Conservation (phyloP, 306 rosid genomes). For the Oxytropis ochrocephala region DNA sequence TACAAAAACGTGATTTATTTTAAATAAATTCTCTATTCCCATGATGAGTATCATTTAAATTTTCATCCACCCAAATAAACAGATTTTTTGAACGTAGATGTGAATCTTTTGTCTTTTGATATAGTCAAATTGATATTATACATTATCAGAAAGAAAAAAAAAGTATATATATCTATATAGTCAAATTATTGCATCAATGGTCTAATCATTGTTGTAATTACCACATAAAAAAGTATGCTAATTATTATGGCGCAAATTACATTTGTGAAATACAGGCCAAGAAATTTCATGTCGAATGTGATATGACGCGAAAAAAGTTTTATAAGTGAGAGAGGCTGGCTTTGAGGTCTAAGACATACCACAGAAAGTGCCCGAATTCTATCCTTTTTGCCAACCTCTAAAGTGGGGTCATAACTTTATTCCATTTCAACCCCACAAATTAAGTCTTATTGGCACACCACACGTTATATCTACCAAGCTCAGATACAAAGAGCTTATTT, state of each 20-base stretch:
- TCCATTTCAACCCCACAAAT: slow-evolving; percentile 2
- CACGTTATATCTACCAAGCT: slow-evolving; percentile 8
- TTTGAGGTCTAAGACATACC: no score
- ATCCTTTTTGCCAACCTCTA: slow-evolving; percentile 14
- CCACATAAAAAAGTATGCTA: not conserved
- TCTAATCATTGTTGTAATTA: slow-evolving; percentile 11
- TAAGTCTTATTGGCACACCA: slow-evolving; percentile 5
- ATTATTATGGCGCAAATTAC: not conserved
- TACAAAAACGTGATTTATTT: not conserved
- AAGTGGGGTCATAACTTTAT: not conserved
- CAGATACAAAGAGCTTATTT: not conserved
- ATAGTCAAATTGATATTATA: no score
- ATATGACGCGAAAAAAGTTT: no score
- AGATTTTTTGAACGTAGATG: not conserved
- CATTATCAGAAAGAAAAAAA: no score
- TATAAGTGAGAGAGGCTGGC: no score
- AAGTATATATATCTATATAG: no score
- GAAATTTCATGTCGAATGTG: no score
- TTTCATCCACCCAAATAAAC: slow-evolving; percentile 13
- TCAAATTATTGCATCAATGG: slow-evolving; percentile 3
- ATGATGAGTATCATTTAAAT: slow-evolving; percentile 12
- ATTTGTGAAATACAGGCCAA: no score
- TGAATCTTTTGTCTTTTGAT: not conserved
- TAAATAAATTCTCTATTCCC: not conserved
- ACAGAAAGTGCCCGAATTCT: slow-evolving; percentile 20